A percentile compares a stretch with the other conserved stretches of the same genome.
Conservation (phyloP, 208 protist species). For the Polymyxa betae region DNA sequence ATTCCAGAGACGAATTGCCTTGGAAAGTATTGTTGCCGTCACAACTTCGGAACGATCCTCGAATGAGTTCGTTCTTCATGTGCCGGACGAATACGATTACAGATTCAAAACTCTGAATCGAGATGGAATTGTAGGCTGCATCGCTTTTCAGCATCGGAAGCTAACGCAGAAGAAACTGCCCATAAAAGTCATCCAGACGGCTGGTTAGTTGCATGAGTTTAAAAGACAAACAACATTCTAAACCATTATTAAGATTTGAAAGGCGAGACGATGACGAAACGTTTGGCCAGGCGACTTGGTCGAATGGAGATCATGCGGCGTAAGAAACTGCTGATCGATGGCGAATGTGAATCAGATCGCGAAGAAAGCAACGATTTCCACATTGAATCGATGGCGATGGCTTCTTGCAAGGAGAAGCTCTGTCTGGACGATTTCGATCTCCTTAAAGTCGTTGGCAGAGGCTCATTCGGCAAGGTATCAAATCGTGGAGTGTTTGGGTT, state of each 20-base stretch:
- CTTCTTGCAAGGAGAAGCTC: neutral
- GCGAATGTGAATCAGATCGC: slow-evolving; percentile 22
- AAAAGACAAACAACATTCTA: neutral
- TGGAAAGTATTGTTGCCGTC: slow-evolving; percentile 46
- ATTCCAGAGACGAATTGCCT: slow-evolving; percentile 56
- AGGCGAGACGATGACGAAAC: slow-evolving; percentile 6
- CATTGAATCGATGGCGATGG: neutral
- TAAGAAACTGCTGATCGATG: neutral
- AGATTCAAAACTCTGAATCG: slow-evolving; percentile 14
- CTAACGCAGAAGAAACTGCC: neutral
- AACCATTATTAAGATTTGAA: neutral
- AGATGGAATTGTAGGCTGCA: neutral
- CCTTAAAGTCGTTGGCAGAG: slow-evolving; percentile 56
- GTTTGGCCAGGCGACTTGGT: neutral
- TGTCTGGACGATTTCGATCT: slow-evolving; percentile 56
- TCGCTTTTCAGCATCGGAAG: neutral
- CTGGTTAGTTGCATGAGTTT: neutral
- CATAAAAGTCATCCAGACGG: neutral
- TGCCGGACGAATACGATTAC: slow-evolving; percentile 64
- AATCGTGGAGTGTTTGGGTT: neutral
- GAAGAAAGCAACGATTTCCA: neutral
- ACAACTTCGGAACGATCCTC: slow-evolving; percentile 29
- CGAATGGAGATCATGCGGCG: slow-evolving; percentile 8
- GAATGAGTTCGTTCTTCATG: slow-evolving; percentile 59
- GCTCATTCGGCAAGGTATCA: slow-evolving; percentile 56